These are phyloP conservation scores for Pseudogymnoascus sp. DNA, from an alignment of 2,329 filamentous ascomycete species.

Conservation along the genomic window DNA sequence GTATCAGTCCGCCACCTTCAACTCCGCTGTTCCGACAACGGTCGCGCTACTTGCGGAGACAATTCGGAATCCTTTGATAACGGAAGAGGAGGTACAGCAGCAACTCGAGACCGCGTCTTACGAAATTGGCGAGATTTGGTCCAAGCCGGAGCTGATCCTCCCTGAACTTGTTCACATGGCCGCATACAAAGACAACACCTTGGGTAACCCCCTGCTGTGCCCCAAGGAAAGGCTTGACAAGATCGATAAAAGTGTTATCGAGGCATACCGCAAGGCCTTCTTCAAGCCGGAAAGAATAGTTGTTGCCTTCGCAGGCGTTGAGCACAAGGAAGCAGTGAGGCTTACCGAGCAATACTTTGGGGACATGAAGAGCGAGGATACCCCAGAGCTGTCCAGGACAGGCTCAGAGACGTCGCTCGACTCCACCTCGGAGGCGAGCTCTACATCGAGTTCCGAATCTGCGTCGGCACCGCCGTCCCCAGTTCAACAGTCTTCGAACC, in stretches of 20 bases:
- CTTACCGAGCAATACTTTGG: constrained; percentile 83
- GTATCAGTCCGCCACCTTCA: constrained; percentile 98
- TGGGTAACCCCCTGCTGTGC: constrained; percentile 88
- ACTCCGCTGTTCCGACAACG: constrained; percentile 76
- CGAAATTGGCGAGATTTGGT: constrained; percentile 96
- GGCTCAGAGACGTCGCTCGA: constrained; percentile 50
- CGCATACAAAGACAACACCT: constrained; percentile 89
- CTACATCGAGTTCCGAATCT: constrained; percentile 27
- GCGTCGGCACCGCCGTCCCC: constrained; percentile 32
- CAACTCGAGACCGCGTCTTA: constrained; percentile 90
- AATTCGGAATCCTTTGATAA: constrained; percentile 76
- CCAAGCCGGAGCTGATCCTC: constrained; percentile 89
- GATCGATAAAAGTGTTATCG: constrained; percentile 67
- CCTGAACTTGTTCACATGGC: constrained; percentile 94
- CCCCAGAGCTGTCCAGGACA: constrained; percentile 42
- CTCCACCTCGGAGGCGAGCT: constrained; percentile 30
- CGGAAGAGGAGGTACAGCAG: constrained; percentile 74
- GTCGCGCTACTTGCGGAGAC: constrained; percentile 85
- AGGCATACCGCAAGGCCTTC: constrained; percentile 73
- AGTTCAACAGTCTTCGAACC: constrained; percentile 47
- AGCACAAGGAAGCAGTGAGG: constrained; percentile 69
- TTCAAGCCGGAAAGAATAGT: constrained; percentile 88
- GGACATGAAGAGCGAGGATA: constrained; percentile 61
- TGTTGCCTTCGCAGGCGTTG: constrained; percentile 86
- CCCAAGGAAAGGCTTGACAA: constrained; percentile 69